Base-by-base conservation (phyloP, 208 protist genomes). In the Leptomonas pyrrhocoris region DNA sequence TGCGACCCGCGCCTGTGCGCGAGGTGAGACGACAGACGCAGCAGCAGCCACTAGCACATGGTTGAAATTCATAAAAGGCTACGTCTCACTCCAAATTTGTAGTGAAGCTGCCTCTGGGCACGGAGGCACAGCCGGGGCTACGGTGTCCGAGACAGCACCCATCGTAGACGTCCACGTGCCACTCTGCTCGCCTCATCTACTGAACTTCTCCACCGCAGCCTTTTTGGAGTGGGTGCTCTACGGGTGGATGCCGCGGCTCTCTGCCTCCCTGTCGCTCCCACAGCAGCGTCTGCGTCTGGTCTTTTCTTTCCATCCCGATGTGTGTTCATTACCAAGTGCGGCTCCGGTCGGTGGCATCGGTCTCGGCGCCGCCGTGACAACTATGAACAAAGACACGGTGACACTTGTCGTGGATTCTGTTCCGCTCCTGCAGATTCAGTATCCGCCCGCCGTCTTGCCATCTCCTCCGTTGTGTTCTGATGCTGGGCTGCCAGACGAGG, bases 181-280 rank as follows among this genome's bases (percentile, higher is more conserved):
- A 1, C 31, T 72, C 18, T 77, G 72, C 42, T 78, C 82, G 1
- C 66, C 80, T n/a, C 84, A 88, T 58, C 60, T 79, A 38, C 53
- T 88, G 18, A 89, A 83, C 69, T 2, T 90, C 60, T 93, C 87
- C 28, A 81, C 79, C 23, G 87, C 74, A 11, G 71, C 79, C 12
- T 88, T 93, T 74, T 48, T 90, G 15, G 87, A 93, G 66, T 79
- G 83, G 75, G 69, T 90, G 50, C 48, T 85, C 19, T 87, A 92
- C 63, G 67, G 74, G 13, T 75, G 72, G 56, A 51, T 68, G 25
- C 49, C 40, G 16, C 49, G 71, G 38, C 45, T 60, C 9, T 62
- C 27, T 4, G 12, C 50, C n/a, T 34, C 45, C 0, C n/a, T 40
- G 1, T 27, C 42, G 11, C 68, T 38, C 46, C 50, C 43, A 51